Evolutionary conservation across 768 basidiomycete genomes (phyloP), one percentile per base, ranked within the genome.

Genomic region (Mrakia gelida): DNA sequence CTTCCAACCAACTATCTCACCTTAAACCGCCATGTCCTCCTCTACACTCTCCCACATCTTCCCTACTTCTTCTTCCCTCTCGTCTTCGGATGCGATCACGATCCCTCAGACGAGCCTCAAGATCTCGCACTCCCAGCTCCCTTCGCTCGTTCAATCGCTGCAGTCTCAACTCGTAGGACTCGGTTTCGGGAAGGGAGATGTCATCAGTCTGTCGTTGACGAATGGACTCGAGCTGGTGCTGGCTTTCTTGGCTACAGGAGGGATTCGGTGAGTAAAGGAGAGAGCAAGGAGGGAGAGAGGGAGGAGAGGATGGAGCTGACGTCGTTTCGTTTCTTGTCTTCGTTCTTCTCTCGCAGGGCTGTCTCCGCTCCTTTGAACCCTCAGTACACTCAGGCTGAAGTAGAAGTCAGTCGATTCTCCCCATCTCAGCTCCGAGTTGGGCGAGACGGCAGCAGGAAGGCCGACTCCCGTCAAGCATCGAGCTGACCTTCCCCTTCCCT

Each of bases 321-420:
- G 67, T 49, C 43, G 43, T 30, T 21, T 52, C 30, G n/a, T 52
- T 52, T 21, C 71, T 32, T 16, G 2, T 6, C n/a, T 41, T 38
- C 10, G 26, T 21, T 43, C 18, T 4, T 45, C 34, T 0, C 43
- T n/a, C 32, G 2, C n/a, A 75, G 75, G 38, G 75, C 75, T 38
- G 75, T 75, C 21, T 75, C 75, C 54, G 75, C 75, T 67, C 75
- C 75, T 23, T 16, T 75, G 45, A 75, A 75, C 75, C 75, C 75
- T 54, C 75, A 75, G 38, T 75, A 75, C 30, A 75, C 75, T 38
- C 75, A 75, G 41, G 62, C 75, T 7, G 75, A 75, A 23, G 75
- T 75, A 26, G 75, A 75, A 34, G 72, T 73, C 10, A 23, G 26
- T 70, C 3, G 21, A n/a, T 38, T 8, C 9, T 67, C 21, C 26